phyloP scores from a whole-genome alignment of 352 stramenopile genomes.

The Globisporangium uncinulatum region DNA sequence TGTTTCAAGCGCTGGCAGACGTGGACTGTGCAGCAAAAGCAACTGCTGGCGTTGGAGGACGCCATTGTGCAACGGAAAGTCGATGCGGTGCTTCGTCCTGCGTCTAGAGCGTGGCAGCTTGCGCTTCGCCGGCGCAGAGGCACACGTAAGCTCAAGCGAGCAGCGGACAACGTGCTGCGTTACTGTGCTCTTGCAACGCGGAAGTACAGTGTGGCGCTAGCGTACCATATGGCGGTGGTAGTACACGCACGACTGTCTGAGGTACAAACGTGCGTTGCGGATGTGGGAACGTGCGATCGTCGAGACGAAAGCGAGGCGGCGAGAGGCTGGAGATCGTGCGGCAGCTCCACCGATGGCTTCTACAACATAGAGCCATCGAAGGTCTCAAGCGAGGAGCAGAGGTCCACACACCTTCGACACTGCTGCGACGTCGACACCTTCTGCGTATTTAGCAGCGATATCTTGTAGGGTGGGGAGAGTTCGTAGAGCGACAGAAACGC shows the following conservation, averaged over 20 bases:
- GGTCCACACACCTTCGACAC: not conserved
- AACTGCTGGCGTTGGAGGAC: not conserved
- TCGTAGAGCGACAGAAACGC: constrained; percentile 5
- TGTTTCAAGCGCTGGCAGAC: too few relatives aligned
- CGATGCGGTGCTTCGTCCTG: not conserved
- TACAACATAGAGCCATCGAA: not conserved
- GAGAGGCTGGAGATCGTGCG: not conserved
- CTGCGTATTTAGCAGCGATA: not conserved
- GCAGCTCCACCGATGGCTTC: not conserved
- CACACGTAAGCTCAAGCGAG: not conserved
- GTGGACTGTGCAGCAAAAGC: too few relatives aligned
- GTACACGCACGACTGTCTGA: not conserved
- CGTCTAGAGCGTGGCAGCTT: not conserved
- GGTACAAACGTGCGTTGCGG: not conserved
- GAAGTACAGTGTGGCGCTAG: not conserved
- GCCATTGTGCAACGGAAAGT: too few relatives aligned
- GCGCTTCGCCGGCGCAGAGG: not conserved
- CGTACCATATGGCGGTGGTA: not conserved
- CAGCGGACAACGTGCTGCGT: not conserved
- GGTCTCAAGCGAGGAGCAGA: not conserved
- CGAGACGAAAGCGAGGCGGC: not conserved
- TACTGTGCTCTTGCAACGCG: not conserved
- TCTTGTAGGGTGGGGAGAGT: constrained; percentile 5
- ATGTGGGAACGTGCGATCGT: not conserved
- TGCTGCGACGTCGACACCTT: not conserved